Evolutionary conservation across 176 grass and related monocot species (phyloP).

Genomic region (Bromus sterilis): DNA sequence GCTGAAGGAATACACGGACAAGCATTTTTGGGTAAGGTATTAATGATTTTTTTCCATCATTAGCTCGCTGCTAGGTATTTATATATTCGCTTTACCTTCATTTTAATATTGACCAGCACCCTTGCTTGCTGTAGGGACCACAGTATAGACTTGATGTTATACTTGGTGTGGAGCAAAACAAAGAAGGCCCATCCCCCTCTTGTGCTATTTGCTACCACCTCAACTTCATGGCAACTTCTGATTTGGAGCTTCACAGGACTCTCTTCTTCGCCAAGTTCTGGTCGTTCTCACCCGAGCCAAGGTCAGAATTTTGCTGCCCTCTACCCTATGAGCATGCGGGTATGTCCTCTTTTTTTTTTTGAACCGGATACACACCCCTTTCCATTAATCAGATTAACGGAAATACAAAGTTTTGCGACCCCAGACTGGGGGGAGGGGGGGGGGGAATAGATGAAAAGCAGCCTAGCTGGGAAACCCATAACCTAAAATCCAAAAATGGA

Average conservation of each 20-base stretch:
- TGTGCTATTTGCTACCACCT: neutral
- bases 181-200: neutral
- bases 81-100: too few species aligned
- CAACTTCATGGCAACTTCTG: neutral
- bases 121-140: neutral
- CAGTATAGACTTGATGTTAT: neutral
- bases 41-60: neutral
- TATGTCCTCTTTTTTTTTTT: too few species aligned
- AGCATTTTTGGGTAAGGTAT: neutral
- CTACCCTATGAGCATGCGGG: neutral
- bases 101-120: neutral
- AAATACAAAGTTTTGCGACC: too few species aligned
- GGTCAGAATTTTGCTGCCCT: neutral
- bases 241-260: neutral
- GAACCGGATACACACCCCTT: too few species aligned
- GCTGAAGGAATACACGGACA: neutral
- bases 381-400: too few species aligned
- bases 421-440: too few species aligned
- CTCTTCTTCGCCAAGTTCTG: neutral
- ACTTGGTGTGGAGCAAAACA: neutral
- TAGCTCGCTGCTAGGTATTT: neutral
- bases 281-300: neutral
- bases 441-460: too few species aligned
- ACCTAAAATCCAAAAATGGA: too few species aligned
- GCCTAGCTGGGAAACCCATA: too few species aligned